A percentile compares a stretch with the other conserved stretches of the same genome.
These are phyloP conservation scores for Myrica gale DNA, from an alignment of 306 rosid genomes.

Conservation along the genomic window DNA sequence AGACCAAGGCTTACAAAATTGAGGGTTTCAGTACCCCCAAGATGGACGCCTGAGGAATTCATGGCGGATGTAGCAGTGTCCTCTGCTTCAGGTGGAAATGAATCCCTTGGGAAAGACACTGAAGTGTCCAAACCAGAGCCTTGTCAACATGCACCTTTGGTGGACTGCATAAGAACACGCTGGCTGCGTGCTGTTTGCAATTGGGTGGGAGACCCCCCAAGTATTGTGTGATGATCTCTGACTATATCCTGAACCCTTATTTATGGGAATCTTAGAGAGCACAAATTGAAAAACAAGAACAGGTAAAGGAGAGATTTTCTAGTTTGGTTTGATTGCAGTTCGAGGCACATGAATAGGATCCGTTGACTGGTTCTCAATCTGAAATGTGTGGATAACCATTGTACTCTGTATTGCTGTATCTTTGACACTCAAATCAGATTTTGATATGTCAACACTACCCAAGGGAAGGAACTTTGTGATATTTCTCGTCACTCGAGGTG, in stretches of 20 bases:
- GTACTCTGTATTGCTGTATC: conserved; percentile 41
- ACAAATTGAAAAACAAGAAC: conserved; percentile 22
- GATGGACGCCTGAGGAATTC: conserved; percentile 97
- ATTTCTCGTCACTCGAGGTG: conserved; percentile 32
- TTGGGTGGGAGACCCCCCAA: conserved; percentile 93
- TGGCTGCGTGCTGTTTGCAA: conserved; percentile 87
- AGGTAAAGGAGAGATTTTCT: conserved; percentile 25
- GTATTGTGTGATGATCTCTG: conserved; percentile 60
- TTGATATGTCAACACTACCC: conserved; percentile 37
- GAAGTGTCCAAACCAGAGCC: conserved; percentile 79
- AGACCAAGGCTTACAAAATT: conserved; percentile 86
- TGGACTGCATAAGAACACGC: conserved; percentile 91
- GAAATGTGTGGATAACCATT: conserved; percentile 32
- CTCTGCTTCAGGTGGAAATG: conserved; percentile 51
- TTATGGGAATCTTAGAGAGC: conserved; percentile 24
- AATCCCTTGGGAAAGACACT: conserved; percentile 48
- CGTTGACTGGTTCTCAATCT: conserved; percentile 28
- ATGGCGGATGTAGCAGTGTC: conserved; percentile 77
- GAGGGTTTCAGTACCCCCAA: conserved; percentile 91
- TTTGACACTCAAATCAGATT: conserved; percentile 42
- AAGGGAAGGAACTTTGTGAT: conserved; percentile 29
- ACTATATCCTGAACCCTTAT: conserved; percentile 2
- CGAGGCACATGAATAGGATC: conserved; percentile 32
- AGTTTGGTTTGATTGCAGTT: conserved; percentile 30
- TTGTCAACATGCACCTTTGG: conserved; percentile 89